Percentiles rank a stretch among this genome's conserved stretches.
These are phyloP conservation scores for Theileria luwenshuni DNA, from an alignment of 169 alveolate species.

Conservation along the genomic window DNA sequence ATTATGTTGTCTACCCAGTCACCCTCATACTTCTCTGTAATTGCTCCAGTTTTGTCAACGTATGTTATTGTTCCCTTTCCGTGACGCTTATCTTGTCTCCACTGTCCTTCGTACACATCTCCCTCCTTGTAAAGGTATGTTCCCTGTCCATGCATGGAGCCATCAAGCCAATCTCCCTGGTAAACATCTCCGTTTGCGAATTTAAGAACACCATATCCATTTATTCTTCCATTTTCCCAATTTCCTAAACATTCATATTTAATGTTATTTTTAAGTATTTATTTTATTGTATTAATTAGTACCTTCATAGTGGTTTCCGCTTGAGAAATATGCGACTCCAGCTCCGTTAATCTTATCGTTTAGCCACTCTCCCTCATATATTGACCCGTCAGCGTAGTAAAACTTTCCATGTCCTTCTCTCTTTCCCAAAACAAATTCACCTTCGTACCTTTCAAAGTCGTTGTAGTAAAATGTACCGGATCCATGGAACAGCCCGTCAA, in stretches of 20 bases:
- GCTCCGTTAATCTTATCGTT: slow-evolving; percentile 92
- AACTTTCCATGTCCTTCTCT: slow-evolving; percentile 92
- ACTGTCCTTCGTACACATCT: slow-evolving; percentile 91
- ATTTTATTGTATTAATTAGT: background rate
- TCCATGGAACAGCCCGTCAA: slow-evolving; percentile 92
- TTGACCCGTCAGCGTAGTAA: slow-evolving; percentile 92
- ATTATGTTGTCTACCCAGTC: slow-evolving; percentile 91
- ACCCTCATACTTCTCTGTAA: slow-evolving; percentile 89
- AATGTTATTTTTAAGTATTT: too few relatives aligned
- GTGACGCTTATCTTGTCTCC: slow-evolving; percentile 92
- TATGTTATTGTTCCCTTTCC: slow-evolving; percentile 91
- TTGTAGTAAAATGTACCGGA: slow-evolving; percentile 84
- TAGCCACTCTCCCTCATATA: slow-evolving; percentile 94
- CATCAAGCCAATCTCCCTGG: slow-evolving; percentile 95
- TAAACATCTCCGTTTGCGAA: slow-evolving; percentile 91
- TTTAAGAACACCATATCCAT: slow-evolving; percentile 89
- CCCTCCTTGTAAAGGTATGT: slow-evolving; percentile 91
- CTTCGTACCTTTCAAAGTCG: slow-evolving; percentile 92
- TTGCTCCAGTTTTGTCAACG: slow-evolving; percentile 71
- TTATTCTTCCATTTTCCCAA: slow-evolving; percentile 92
- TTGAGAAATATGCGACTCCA: slow-evolving; percentile 88
- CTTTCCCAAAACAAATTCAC: slow-evolving; percentile 92
- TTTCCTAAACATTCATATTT: slow-evolving; percentile 70
- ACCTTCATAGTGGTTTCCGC: slow-evolving; percentile 87
- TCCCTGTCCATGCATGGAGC: slow-evolving; percentile 93